Evolutionary conservation across 495 filamentous ascomycete species (phyloP), one percentile per base, ranked within the genome.

Genomic region (Entonaema liquescens): DNA sequence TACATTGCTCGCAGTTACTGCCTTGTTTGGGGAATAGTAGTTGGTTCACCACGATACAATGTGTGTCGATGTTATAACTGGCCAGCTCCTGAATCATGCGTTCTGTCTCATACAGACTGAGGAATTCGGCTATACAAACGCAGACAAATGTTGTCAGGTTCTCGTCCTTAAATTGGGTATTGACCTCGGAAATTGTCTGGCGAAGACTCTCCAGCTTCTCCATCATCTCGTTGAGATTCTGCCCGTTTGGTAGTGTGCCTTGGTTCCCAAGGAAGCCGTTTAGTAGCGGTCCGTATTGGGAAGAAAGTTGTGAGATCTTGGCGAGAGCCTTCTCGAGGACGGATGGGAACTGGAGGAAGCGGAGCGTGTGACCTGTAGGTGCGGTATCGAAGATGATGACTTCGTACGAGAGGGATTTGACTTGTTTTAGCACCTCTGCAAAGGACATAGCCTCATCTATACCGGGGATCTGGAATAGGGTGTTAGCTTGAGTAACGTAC

Each of bases 391-490:
- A 99, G 78, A 99, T 93, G 81, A 99, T 97, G 73, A 93, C 91
- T 78, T 97, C 95, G 87, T 98, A 99, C 9, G 93, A 96, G 68
- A 98, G 90, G n/a, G 92, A 96, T 81, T 98, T 98, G 83, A 99
- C 95, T 82, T 99, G 96, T 81, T 99, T 98, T 66, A 98, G 87
- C 54, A 98, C 95, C 82, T 98, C 95, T 74, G 95, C 95, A 76
- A 98, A 99, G 55, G 95, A 98, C 96, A 98, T 98, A 76, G 95
- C 95, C 80, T 99, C 95, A 79, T 99, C 95, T 62, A 99, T 95
- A 80, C 95, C 95, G 58, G 95, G 95, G 47, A 99, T 98, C 94
- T 98, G 73, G 26, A 59, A 15, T 4, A 4, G 12, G 7, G 29
- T 17, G 42, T 69, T 49, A 68, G 58, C 29, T 74, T 77, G 12